Percentiles rank a stretch among this genome's conserved stretches.
These are phyloP conservation scores for Pulveroboletus sp. DNA, from an alignment of 768 basidiomycete species.

Conservation along the genomic window DNA sequence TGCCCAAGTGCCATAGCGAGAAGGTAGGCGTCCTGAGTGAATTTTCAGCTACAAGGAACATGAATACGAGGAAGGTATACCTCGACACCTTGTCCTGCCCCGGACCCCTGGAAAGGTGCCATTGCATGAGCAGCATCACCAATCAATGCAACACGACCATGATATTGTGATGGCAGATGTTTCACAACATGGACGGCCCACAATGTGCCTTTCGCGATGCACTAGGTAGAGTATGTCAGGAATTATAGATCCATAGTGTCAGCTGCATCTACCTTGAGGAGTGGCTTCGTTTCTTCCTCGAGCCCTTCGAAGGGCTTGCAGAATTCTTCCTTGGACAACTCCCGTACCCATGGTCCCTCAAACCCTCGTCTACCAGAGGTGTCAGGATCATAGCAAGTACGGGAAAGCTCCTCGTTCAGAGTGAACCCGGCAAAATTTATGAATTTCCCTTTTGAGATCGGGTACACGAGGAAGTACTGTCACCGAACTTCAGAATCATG, in stretches of 20 bases:
- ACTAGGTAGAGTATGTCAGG: constrained; percentile 34
- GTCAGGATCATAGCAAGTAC: constrained; percentile 35
- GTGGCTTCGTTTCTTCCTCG: constrained; percentile 56
- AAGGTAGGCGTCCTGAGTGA: constrained; percentile 33
- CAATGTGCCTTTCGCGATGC: constrained; percentile 45
- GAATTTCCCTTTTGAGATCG: constrained; percentile 52
- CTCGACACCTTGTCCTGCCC: constrained; percentile 44
- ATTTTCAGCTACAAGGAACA: background rate
- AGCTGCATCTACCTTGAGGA: constrained; percentile 46
- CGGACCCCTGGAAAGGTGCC: constrained; percentile 42
- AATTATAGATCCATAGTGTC: background rate
- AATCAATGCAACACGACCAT: constrained; percentile 48
- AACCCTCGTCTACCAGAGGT: constrained; percentile 15
- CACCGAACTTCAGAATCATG: background rate
- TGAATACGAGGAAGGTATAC: constrained; percentile 21
- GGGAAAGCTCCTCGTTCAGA: constrained; percentile 47
- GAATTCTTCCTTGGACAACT: constrained; percentile 44
- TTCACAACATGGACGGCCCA: constrained; percentile 64
- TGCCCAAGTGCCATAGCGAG: constrained; percentile 44
- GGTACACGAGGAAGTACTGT: constrained; percentile 61
- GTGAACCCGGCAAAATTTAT: constrained; percentile 64
- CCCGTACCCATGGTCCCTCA: constrained; percentile 45
- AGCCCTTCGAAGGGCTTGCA: constrained; percentile 44
- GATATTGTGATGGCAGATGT: constrained; percentile 47
- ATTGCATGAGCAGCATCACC: constrained; percentile 44